Conservation (phyloP, 2,329 filamentous ascomycete species). For the Hymenotorrendiella dingleyae region DNA sequence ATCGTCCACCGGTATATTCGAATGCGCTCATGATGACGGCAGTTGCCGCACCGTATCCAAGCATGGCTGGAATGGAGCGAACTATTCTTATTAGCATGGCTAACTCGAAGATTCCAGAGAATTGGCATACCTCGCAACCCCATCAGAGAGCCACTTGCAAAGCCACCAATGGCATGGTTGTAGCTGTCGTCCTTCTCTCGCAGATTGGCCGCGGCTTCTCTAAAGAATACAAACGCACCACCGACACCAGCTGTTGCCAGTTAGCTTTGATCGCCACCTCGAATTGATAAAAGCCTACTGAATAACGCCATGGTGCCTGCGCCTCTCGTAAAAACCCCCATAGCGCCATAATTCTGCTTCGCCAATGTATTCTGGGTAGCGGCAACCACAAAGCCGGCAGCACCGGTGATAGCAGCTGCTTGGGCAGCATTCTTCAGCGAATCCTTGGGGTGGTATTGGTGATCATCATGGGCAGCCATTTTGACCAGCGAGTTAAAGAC, state of each 20-base stretch:
- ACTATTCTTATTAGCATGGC: conserved; percentile 34
- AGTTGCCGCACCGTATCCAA: conserved; percentile 57
- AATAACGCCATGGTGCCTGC: conserved; percentile 67
- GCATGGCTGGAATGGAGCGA: conserved; percentile 55
- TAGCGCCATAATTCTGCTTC: conserved; percentile 73
- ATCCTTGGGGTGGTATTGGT: conserved; percentile 65
- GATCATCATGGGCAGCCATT: conserved; percentile 45
- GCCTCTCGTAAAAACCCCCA: conserved; percentile 73
- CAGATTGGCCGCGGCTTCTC: conserved; percentile 61
- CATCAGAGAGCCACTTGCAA: conserved; percentile 55
- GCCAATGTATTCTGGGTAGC: conserved; percentile 82
- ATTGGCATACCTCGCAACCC: conserved; percentile 51
- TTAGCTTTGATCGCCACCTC: conserved; percentile 10
- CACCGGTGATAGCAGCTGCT: conserved; percentile 58
- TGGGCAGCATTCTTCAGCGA: conserved; percentile 62
- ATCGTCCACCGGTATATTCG: conserved; percentile 55
- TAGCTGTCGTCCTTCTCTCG: conserved; percentile 61
- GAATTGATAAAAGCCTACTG: conserved; percentile 37
- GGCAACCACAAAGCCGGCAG: conserved; percentile 64
- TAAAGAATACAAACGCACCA: conserved; percentile 60
- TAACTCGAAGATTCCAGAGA: not conserved
- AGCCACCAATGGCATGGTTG: conserved; percentile 60
- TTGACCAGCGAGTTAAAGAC: too few species aligned
- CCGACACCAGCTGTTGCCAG: conserved; percentile 54
- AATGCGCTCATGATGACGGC: conserved; percentile 52